Evolutionary conservation across 176 grass and related monocot genomes (phyloP).

Genomic region (Cenchrus americanus): DNA sequence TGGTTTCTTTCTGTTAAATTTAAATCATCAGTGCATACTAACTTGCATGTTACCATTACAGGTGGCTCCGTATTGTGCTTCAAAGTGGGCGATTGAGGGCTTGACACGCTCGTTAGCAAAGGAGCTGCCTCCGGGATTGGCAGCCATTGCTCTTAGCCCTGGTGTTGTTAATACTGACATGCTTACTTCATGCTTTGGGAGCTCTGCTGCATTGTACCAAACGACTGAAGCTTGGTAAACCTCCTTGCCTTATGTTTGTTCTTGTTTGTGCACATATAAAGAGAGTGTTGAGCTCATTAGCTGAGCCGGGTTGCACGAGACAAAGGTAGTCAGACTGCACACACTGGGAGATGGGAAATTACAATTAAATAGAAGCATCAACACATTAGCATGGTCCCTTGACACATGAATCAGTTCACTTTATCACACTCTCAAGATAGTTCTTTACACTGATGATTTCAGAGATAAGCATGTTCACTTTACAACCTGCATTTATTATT

Average conservation of each 20-base stretch:
- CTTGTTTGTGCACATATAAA: not conserved
- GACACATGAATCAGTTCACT: not conserved
- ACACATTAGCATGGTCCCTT: not conserved
- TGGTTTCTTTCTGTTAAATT: conserved; percentile 19
- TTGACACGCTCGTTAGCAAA: conserved; percentile 87
- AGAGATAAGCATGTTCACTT: not conserved
- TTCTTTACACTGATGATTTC: conserved; percentile 12
- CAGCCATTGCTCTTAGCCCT: conserved; percentile 88
- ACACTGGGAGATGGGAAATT: not conserved
- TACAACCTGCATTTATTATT: not conserved
- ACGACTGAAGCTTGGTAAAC: conserved; percentile 81
- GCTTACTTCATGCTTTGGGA: conserved; percentile 94
- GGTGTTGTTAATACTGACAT: conserved; percentile 96
- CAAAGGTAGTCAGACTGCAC: not conserved
- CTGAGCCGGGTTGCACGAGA: not conserved
- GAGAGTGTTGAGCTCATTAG: not conserved
- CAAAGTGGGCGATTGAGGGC: conserved; percentile 97
- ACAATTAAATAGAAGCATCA: not conserved
- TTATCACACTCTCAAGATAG: conserved; percentile 9
- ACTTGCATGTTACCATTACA: conserved; percentile 40
- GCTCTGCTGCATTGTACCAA: conserved; percentile 73
- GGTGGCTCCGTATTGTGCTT: conserved; percentile 94
- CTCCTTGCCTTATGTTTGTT: conserved; percentile 33
- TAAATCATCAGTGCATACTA: conserved; percentile 3
- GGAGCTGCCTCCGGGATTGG: conserved; percentile 87